A percentile compares a stretch with the other conserved stretches of the same genome.
phyloP scores from a whole-genome alignment of 371 early-diverging fungal species.

The Lichtheimia ornata region DNA sequence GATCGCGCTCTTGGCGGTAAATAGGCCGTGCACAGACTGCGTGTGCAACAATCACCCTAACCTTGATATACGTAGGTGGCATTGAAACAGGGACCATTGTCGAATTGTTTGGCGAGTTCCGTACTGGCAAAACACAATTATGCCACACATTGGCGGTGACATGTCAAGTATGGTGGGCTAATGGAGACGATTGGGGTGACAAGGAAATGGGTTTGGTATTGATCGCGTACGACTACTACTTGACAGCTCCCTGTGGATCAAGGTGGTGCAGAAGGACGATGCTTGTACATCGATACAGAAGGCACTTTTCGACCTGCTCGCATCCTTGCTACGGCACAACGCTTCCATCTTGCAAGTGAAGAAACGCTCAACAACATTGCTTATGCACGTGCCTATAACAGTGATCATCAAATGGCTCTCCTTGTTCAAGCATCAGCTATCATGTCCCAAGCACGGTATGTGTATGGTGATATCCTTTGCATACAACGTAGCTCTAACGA shows the following conservation, averaged over 20 bases:
- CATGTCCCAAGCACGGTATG: constrained; percentile 87
- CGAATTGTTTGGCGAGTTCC: constrained; percentile 99
- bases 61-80: constrained; percentile 64
- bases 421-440: constrained; percentile 93
- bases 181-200: neutral
- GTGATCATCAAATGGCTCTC: constrained; percentile 95
- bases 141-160: constrained; percentile 99
- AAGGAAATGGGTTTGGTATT: too few relatives aligned
- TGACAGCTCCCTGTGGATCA: constrained; percentile 74
- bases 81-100: constrained; percentile 99
- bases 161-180: constrained; percentile 73
- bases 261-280: constrained; percentile 97
- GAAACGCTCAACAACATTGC: constrained; percentile 96
- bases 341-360: constrained; percentile 85
- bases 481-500: neutral
- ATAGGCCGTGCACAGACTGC: neutral
- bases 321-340: constrained; percentile 85
- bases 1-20: constrained; percentile 86
- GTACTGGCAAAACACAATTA: constrained; percentile 99
- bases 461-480: neutral
- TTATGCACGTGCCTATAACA: constrained; percentile 96
- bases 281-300: constrained; percentile 99
- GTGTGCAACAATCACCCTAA: too few relatives aligned
- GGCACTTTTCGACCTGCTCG: constrained; percentile 98
- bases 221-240: neutral